Conservation (phyloP, 371 early-diverging fungal species). For the Actinomucor elegans region DNA sequence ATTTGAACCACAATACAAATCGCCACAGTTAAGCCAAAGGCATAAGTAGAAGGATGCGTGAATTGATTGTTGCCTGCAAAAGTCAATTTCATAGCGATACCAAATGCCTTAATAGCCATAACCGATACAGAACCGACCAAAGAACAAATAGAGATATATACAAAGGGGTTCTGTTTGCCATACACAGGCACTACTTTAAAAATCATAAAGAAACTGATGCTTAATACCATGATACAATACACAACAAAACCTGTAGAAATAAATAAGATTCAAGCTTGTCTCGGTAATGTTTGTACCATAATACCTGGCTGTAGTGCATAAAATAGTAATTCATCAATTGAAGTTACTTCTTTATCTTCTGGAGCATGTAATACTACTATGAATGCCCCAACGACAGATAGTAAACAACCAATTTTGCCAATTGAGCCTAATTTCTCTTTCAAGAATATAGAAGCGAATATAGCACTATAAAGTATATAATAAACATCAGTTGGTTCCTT, state of each 20-base stretch:
- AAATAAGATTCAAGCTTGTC: no score
- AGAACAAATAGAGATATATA: slow-evolving; percentile 90
- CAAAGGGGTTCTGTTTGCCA: slow-evolving; percentile 77
- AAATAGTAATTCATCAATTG: slow-evolving; percentile 61
- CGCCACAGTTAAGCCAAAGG: slow-evolving; percentile 79
- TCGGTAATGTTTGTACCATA: no score
- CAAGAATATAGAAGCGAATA: slow-evolving; percentile 47
- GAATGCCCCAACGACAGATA: slow-evolving; percentile 89
- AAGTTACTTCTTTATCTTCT: slow-evolving; percentile 67
- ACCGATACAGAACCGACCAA: slow-evolving; percentile 88
- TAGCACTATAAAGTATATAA: slow-evolving; percentile 47
- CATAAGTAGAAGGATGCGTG: slow-evolving; percentile 80
- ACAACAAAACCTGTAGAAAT: slow-evolving; percentile 66
- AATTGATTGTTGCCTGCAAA: slow-evolving; percentile 92
- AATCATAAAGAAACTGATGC: slow-evolving; percentile 71
- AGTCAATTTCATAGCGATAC: slow-evolving; percentile 88
- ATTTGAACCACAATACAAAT: slow-evolving; percentile 88
- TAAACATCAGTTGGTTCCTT: no score
- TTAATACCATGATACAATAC: slow-evolving; percentile 71
- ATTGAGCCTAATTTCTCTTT: slow-evolving; percentile 76
- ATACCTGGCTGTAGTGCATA: slow-evolving; percentile 43
- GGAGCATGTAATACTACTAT: slow-evolving; percentile 89
- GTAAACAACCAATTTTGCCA: slow-evolving; percentile 86
- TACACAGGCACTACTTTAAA: slow-evolving; percentile 74
- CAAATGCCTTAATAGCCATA: slow-evolving; percentile 89